Conservation (phyloP, 2,329 filamentous ascomycete genomes). For the Nemania serpens region DNA sequence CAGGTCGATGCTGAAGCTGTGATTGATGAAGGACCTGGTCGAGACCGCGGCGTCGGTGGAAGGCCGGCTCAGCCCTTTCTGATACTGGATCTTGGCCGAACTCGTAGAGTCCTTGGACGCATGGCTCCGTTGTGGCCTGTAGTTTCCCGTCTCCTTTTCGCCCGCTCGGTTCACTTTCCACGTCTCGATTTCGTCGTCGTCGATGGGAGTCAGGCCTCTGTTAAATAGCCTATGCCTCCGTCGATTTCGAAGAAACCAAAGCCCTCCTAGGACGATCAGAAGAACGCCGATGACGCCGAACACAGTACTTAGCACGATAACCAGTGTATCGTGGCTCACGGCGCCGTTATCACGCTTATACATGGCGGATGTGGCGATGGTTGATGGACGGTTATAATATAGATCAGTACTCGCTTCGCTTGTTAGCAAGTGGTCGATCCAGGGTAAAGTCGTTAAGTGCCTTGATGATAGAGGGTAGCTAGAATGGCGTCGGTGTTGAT, state of each 20-base stretch:
- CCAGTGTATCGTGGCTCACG: slow-evolving; percentile 47
- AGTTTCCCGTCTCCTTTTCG: slow-evolving; percentile 40
- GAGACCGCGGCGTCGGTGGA: slow-evolving; percentile 40
- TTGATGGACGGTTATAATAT: neutral
- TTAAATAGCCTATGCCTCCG: slow-evolving; percentile 52
- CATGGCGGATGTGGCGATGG: slow-evolving; percentile 23
- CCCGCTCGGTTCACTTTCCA: slow-evolving; percentile 55
- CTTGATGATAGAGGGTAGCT: neutral
- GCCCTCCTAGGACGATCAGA: slow-evolving; percentile 43
- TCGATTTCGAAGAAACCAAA: slow-evolving; percentile 48
- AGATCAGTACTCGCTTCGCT: neutral
- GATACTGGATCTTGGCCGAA: slow-evolving; percentile 56
- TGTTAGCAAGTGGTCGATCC: slow-evolving; percentile 4
- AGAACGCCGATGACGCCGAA: slow-evolving; percentile 52
- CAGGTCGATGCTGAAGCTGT: slow-evolving; percentile 51
- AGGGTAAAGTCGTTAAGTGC: neutral
- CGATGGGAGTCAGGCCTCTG: slow-evolving; percentile 64
- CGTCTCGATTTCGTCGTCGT: slow-evolving; percentile 68
- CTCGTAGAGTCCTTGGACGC: slow-evolving; percentile 45
- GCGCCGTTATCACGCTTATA: slow-evolving; percentile 23
- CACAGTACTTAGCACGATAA: slow-evolving; percentile 57
- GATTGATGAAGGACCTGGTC: slow-evolving; percentile 42
- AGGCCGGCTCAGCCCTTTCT: slow-evolving; percentile 41
- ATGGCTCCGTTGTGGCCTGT: slow-evolving; percentile 34
- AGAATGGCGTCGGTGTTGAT: neutral